Evolutionary conservation across 2,329 filamentous ascomycete genomes (phyloP), one percentile per base, ranked within the genome.

Genomic region (Hymenoscyphus linearis): DNA sequence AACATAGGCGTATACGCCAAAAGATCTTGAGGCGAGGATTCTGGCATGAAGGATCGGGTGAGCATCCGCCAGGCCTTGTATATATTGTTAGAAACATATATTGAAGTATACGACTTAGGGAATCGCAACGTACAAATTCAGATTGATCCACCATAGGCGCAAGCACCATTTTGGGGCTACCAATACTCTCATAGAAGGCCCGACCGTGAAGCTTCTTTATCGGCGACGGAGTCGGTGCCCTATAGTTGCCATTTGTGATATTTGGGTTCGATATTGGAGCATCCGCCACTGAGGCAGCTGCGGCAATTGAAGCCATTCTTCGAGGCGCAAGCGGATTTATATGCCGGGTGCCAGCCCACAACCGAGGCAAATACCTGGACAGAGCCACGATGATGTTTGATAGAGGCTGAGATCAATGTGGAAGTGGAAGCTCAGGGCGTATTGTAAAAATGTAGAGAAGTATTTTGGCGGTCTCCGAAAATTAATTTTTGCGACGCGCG

Each of bases 71-170:
- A 99, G 70, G 93, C 95, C 93, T 96, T 66, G 34, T 36, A 37
- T 62, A 18, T 13, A n/a, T 40, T 18, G 10, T 56, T n/a, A 35
- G 10, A 37, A 13, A 37, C 3, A 25, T 40, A 4, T 22, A 12
- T 10, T 10, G 12, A 13, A 31, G 22, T 47, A 12, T 27, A 6
- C 31, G 36, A 27, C 7, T 34, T 9, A 7, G 53, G 50, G 44
- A 44, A 31, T 55, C 55, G 50, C 57, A 64, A 79, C 88, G 67
- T 80, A 96, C 93, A 79, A 98, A 97, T 79, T 99, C 95, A 35
- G 92, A 97, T 75, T 97, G 91, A 72, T 99, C 93, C 25, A 99
- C 95, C 95, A 99, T 99, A 37, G 95, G 95, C 36, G 95, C 95
- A 60, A 99, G 83, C 34, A 99, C 85, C 67, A 89, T 87, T 76